These are phyloP conservation scores for Syzygium oleosum DNA, from an alignment of 345 rosid species.

Conservation along the genomic window DNA sequence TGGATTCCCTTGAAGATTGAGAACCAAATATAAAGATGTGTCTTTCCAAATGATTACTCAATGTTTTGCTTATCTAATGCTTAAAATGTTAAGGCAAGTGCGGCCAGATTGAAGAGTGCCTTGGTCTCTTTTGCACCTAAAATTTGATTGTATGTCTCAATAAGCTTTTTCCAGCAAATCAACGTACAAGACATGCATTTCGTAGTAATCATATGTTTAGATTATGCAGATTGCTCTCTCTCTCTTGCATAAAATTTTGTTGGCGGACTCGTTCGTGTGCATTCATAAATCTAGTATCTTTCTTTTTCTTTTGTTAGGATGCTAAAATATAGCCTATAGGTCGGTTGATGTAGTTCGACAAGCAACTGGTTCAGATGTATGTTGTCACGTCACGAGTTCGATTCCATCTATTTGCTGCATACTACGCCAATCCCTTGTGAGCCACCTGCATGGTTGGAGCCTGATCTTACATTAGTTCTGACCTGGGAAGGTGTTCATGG, in stretches of 20 bases:
- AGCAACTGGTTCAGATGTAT: background rate
- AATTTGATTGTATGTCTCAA: background rate
- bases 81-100: background rate
- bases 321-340: background rate
- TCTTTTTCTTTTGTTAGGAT: background rate
- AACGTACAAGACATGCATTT: background rate
- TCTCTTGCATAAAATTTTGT: background rate
- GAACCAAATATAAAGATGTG: background rate
- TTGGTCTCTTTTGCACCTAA: background rate
- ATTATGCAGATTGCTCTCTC: background rate
- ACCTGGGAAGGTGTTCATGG: background rate
- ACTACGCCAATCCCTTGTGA: too few species aligned
- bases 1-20: slow-evolving; percentile 14
- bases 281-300: background rate
- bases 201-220: background rate
- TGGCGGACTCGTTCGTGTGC: background rate
- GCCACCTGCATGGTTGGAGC: background rate
- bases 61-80: background rate
- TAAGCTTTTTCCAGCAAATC: background rate
- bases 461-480: background rate
- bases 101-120: background rate
- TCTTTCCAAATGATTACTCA: background rate
- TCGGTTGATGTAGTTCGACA: background rate
- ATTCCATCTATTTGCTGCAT: background rate
- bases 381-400: background rate